Conservation (phyloP, 208 protist species). For the Entamoeba histolytica region DNA sequence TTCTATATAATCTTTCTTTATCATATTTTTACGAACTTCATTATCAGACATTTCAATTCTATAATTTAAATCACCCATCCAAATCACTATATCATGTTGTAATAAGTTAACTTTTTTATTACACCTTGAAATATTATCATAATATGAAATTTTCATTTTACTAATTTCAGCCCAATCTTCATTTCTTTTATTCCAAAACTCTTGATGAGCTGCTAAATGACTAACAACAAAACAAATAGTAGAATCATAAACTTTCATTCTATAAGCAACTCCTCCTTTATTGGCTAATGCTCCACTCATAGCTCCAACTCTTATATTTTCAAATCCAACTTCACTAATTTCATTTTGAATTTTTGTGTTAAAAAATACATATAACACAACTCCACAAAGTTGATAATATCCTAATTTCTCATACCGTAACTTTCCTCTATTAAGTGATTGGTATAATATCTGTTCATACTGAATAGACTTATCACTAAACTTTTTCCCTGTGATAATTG, state of each 20-base stretch:
- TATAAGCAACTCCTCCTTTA: conserved; percentile 62
- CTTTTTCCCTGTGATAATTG: not conserved
- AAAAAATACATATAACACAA: not conserved
- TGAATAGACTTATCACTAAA: not conserved
- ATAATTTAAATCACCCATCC: conserved; percentile 76
- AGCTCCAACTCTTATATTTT: conserved; percentile 12
- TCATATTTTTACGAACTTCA: not conserved
- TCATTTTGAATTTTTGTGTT: not conserved
- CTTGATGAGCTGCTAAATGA: conserved; percentile 61
- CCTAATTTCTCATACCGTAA: not conserved
- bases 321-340: not conserved
- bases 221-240: conserved; percentile 57
- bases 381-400: not conserved
- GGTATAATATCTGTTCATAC: not conserved
- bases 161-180: conserved; percentile 49
- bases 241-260: conserved; percentile 47
- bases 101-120: not conserved
- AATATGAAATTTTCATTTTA: conserved; percentile 13
- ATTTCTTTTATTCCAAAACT: conserved; percentile 49
- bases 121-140: not conserved
- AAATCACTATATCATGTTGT: conserved; percentile 58
- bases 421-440: not conserved
- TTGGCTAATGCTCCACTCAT: conserved; percentile 47
- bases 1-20: not conserved
- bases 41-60: conserved; percentile 45